These are phyloP conservation scores for Ophiostoma sp. DNA, from an alignment of 2,329 filamentous ascomycete species.

Conservation along the genomic window DNA sequence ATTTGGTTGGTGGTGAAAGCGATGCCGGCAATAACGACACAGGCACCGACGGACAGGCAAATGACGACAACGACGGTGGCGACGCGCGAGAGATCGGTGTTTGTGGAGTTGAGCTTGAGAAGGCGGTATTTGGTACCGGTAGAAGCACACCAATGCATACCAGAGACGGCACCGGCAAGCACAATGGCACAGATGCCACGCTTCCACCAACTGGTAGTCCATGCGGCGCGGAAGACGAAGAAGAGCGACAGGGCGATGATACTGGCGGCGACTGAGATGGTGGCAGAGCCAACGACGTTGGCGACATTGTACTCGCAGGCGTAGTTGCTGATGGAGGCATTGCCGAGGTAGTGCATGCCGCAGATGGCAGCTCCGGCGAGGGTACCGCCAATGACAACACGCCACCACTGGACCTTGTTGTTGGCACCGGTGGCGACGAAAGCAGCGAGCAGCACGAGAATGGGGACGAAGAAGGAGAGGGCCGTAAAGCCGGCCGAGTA, in stretches of 20 bases:
- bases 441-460: conserved; percentile 66
- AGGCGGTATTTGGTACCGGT: conserved; percentile 64
- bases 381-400: conserved; percentile 58
- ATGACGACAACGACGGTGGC: conserved; percentile 69
- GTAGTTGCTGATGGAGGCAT: conserved; percentile 76
- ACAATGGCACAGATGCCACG: conserved; percentile 60
- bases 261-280: conserved; percentile 69
- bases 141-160: conserved; percentile 82
- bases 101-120: conserved; percentile 40
- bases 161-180: conserved; percentile 68
- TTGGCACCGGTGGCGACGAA: conserved; percentile 66
- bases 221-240: conserved; percentile 69
- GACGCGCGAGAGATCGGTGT: conserved; percentile 49
- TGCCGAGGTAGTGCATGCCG: conserved; percentile 85
- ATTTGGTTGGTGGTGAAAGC: conserved; percentile 50
- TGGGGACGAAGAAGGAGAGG: conserved; percentile 73
- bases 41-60: conserved; percentile 60
- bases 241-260: conserved; percentile 67
- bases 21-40: conserved; percentile 52
- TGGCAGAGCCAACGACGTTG: conserved; percentile 61
- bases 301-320: conserved; percentile 53
- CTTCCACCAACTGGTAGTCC: conserved; percentile 77
- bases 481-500: conserved; percentile 69
- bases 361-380: conserved; percentile 71
- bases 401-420: conserved; percentile 52